Conservation (phyloP, 768 basidiomycete genomes). For the Hygrocybe coccinea region DNA sequence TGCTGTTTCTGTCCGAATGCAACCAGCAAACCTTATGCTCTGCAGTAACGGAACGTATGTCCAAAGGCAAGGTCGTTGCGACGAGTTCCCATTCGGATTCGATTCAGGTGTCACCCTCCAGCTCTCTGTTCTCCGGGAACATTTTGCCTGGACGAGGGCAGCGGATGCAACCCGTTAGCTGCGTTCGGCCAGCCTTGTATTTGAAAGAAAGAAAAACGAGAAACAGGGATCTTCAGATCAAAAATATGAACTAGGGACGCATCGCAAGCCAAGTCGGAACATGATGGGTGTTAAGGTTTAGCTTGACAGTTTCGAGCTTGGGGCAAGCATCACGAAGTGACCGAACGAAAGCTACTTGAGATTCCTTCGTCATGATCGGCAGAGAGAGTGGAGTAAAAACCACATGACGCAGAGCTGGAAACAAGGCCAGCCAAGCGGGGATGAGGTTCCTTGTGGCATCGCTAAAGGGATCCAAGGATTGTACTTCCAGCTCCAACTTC, state of each 20-base stretch:
- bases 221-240: too few species aligned
- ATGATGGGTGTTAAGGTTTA: neutral
- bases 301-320: neutral
- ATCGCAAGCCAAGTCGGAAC: neutral
- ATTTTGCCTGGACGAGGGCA: slow-evolving; percentile 69
- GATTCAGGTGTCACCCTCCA: slow-evolving; percentile 37
- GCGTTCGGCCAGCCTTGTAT: slow-evolving; percentile 44
- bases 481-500: neutral
- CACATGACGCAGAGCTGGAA: neutral
- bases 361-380: neutral
- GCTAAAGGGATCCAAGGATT: neutral
- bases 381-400: neutral
- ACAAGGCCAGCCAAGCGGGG: neutral
- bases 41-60: slow-evolving; percentile 43
- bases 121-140: slow-evolving; percentile 44
- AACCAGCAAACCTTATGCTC: slow-evolving; percentile 55
- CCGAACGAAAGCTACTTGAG: neutral
- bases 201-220: too few species aligned
- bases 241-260: neutral
- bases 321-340: neutral
- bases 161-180: slow-evolving; percentile 44
- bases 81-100: slow-evolving; percentile 58
- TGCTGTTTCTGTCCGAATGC: slow-evolving; percentile 53
- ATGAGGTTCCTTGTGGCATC: neutral
- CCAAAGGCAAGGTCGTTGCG: slow-evolving; percentile 51